Base-by-base conservation (phyloP, 2,329 filamentous ascomycete species). In the Diaporthe destruens region DNA sequence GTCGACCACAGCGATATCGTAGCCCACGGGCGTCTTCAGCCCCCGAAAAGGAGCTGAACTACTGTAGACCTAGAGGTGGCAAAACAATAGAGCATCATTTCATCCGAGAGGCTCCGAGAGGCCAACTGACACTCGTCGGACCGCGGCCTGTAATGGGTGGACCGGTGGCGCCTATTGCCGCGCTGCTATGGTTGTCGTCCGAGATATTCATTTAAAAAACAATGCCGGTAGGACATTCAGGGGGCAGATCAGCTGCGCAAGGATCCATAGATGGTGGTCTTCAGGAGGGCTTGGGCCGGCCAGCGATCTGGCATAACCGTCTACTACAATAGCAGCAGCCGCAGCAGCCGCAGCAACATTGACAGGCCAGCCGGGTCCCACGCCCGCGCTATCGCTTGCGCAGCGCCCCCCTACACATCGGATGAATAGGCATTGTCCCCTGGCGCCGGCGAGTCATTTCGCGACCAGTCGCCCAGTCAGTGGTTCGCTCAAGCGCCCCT, bases 361-460 rank as follows among this genome's bases (percentile, higher is more conserved):
- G 44, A 57, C 34, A 65, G 61, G 29, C 44, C 20, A 65, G 61
- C 44, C 39, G 32, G 32, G 67, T 59, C 25, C 68, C 68, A 53
- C 36, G 55, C 36, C 55, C 32, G 44, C 49, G 55, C 44, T 4
- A 61, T 42, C 29, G 23, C 44, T 34, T 25, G 55, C 68, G 36
- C 44, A 54, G 18, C 23, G 49, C 57, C 57, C 34, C n/a, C 49
- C 51, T 51, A 49, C 55, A 68, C 61, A 47, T 68, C 54, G 70
- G 70, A 68, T 68, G 70, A 72, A 20, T 55, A 54, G 55, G 55
- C 68, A 23, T 34, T 63, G 55, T 61, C 55, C 32, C 32, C 57
- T 53, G 29, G 47, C 39, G 65, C 51, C 7, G 6, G 14, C 61
- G 61, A 66, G 61, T 66, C 61, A 66, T 66, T 66, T 20, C 32